Conservation (phyloP, 1,139 yeast species). For the Blastobotrys illinoisensis region DNA sequence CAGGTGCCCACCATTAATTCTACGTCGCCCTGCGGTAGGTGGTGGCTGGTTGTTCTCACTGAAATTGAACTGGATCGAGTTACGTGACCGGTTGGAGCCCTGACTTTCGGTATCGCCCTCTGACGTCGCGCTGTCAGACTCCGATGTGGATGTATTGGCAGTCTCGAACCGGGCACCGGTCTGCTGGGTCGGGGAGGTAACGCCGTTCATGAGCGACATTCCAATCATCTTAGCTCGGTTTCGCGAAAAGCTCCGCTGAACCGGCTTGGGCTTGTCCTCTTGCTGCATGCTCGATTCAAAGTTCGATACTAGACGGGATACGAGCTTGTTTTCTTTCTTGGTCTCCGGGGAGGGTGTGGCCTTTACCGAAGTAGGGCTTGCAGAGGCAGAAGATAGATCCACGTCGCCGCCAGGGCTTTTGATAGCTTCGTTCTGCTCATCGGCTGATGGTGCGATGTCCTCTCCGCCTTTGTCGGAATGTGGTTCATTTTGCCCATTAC, state of each 20-base stretch:
- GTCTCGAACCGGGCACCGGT: not conserved
- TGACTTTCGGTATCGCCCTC: not conserved
- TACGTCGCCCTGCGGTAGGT: conserved; percentile 3
- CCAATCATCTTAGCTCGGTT: conserved; percentile 13
- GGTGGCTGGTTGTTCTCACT: not conserved
- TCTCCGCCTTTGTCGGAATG: conserved; percentile 2
- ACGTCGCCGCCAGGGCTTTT: not conserved
- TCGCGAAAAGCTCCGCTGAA: conserved; percentile 9
- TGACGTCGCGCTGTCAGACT: not conserved
- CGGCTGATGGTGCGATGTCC: not conserved
- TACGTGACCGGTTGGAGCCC: not conserved
- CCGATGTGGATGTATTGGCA: not conserved
- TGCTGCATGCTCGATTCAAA: conserved; percentile 20
- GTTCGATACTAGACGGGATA: conserved; percentile 22
- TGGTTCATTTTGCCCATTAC: not conserved
- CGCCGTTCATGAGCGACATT: conserved; percentile 11
- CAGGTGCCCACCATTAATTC: conserved; percentile 11
- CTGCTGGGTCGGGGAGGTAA: conserved; percentile 7
- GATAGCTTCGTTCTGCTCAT: not conserved
- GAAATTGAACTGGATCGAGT: not conserved
- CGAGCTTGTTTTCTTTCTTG: conserved; percentile 19
- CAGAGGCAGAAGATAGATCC: not conserved
- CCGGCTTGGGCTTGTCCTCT: not conserved
- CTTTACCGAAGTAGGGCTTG: conserved; percentile 16
- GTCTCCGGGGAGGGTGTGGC: conserved; percentile 15